A percentile compares a stretch with the other conserved stretches of the same genome.
Conservation (phyloP, 2,329 filamentous ascomycete species). For the Diaporthe australafricana region DNA sequence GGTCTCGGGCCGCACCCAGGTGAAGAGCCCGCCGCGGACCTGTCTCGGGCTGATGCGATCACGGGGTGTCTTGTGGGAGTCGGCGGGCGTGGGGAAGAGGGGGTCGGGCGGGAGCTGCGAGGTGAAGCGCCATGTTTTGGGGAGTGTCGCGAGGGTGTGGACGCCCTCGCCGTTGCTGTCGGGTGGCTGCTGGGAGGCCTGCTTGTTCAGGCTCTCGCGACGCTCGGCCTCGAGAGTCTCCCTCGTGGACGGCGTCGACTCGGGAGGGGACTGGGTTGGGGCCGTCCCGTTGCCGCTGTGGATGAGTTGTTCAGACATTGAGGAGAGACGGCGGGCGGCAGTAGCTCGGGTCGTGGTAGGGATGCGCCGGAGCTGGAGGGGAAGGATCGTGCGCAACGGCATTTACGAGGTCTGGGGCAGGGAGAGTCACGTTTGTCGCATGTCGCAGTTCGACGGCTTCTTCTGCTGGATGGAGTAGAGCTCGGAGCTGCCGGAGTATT, state of each 20-base stretch:
- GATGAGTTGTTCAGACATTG: constrained; percentile 34
- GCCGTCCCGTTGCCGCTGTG: constrained; percentile 31
- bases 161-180: constrained; percentile 48
- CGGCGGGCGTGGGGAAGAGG: constrained; percentile 81
- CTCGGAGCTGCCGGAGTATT: not conserved
- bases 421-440: not conserved
- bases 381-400: constrained; percentile 29
- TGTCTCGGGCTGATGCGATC: constrained; percentile 81
- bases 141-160: constrained; percentile 64
- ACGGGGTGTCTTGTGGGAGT: constrained; percentile 84
- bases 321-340: constrained; percentile 17
- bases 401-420: constrained; percentile 2
- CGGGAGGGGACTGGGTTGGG: not conserved
- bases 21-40: constrained; percentile 88
- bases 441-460: not conserved
- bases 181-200: constrained; percentile 36
- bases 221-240: constrained; percentile 16
- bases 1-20: constrained; percentile 86
- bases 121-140: constrained; percentile 75
- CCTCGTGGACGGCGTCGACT: constrained; percentile 14
- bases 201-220: constrained; percentile 26
- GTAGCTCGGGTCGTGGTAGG: not conserved
- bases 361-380: constrained; percentile 30
- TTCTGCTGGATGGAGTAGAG: not conserved
- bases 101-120: constrained; percentile 80